Evolutionary conservation across 495 filamentous ascomycete genomes (phyloP), one percentile per base, ranked within the genome.

Genomic region (Arthonia radiata): DNA sequence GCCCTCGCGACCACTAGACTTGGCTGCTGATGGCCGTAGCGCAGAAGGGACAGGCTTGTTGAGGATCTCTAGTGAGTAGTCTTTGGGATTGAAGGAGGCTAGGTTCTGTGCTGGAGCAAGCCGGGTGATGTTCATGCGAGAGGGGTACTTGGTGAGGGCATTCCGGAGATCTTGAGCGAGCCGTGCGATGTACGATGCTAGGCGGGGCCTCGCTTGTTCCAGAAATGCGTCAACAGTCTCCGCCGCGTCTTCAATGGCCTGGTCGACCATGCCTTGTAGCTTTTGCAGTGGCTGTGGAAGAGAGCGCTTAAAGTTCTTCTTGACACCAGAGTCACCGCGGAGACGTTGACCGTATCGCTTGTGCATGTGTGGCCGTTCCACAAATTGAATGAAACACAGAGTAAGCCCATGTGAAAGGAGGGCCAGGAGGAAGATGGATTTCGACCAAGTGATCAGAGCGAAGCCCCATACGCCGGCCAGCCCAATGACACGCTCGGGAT

Each of bases 321-420:
- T 79, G 15, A 97, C 56, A 36, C 86, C 89, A 7, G 83, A 81
- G 48, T 90, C 77, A 36, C 69, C 56, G 36, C 89, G 71, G 15
- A 97, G 53, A 40, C 64, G 70, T 31, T 63, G 58, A 22, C 86
- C 86, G 40, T 97, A 97, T 14, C 93, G 59, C 52, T 92, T 94
- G 49, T 92, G 80, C 86, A 97, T 97, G 48, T 97, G 86, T 15
- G 86, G 86, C 23, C 81, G 70, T 45, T 97, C 86, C 3, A 97
- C 75, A 30, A 83, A 71, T 34, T 92, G 75, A 31, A 94, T 79
- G 54, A 94, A 93, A 24, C 56, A 66, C 24, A 94, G 56, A 2
- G 71, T 77, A 15, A 89, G 55, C 29, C 83, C 59, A 37, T 94
- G 89, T 37, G 77, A 81, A 25, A 82, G 44, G 16, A 91, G 49